Conservation (phyloP, 2,329 filamentous ascomycete species). For the Drechslerella coelobrocha region DNA sequence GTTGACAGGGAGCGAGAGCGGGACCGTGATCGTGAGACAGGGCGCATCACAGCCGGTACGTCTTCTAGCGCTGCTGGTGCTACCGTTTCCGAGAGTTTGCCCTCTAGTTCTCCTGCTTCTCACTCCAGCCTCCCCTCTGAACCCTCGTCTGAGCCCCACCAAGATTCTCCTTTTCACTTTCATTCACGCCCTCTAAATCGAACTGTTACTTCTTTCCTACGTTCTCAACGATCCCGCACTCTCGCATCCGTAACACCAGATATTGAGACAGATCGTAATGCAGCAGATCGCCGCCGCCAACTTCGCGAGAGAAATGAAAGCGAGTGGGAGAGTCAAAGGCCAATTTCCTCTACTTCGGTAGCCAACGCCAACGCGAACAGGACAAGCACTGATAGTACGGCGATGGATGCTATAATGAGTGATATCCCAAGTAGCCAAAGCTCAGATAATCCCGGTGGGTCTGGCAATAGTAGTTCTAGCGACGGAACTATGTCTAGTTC, state of each 20-base stretch:
- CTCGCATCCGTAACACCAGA: slow-evolving; percentile 41
- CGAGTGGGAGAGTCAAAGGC: slow-evolving; percentile 47
- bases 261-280: slow-evolving; percentile 50
- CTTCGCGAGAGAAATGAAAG: slow-evolving; percentile 47
- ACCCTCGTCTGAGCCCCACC: slow-evolving; percentile 10
- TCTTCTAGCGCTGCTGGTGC: slow-evolving; percentile 42
- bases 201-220: slow-evolving; percentile 33
- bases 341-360: slow-evolving; percentile 27
- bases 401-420: slow-evolving; percentile 44
- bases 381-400: slow-evolving; percentile 31
- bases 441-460: slow-evolving; percentile 21
- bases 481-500: slow-evolving; percentile 1
- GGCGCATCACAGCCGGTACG: slow-evolving; percentile 50
- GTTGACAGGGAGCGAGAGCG: slow-evolving; percentile 43
- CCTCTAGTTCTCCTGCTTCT: slow-evolving; percentile 25
- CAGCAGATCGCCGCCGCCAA: slow-evolving; percentile 48
- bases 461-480: slow-evolving; percentile 5
- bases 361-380: slow-evolving; percentile 30
- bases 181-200: slow-evolving; percentile 20
- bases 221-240: slow-evolving; percentile 38
- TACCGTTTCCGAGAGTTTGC: slow-evolving; percentile 42
- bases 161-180: slow-evolving; percentile 8
- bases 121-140: slow-evolving; percentile 10
- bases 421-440: slow-evolving; percentile 38
- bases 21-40: slow-evolving; percentile 45